Evolutionary conservation across 306 rosid genomes (phyloP), one percentile per base, ranked within the genome.

Genomic region (Gynostemma pentaphyllum): DNA sequence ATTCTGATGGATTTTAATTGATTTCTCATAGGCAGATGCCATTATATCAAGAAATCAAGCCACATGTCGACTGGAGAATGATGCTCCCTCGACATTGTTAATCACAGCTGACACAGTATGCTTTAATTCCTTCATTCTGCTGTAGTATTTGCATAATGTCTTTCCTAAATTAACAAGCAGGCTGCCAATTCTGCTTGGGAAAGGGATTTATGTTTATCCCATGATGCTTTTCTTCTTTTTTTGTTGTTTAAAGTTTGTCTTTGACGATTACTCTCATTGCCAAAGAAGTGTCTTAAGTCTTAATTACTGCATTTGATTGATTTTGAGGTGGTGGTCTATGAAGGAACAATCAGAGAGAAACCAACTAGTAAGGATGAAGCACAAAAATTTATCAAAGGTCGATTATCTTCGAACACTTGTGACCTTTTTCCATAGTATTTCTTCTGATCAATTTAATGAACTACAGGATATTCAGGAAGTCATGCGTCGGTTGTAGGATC

Each of bases 81-180:
- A 78, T 76, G 69, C 61, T 72, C 66, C 72, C 40, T 28, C 84
- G 46, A 88, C 82, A 41, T 72, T 88, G 54, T 52, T 92, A 74
- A 81, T 88, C 56, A 91, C 98, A 34, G 92, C 96, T 69, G 98
- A 92, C 76, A 88, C 95, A 24, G 98, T 88, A 82, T 55, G 83
- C 69, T 42, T 63, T 52, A 40, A 47, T 40, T 67, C 72, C 57
- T 52, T 62, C 53, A n/a, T 65, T 23, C 68, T 7, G 1, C 3
- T 65, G 30, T 44, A 62, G 9, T 21, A 22, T 10, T 42, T 68
- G 23, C 40, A 9, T 29, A 18, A 27, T 47, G 26, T 24, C 16
- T 13, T 6, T 5, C 32, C 44, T 26, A 2, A 39, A 28, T 40
- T 13, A 41, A 48, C 23, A 8, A 30, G 21, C 14, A 37, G 45